phyloP scores from a whole-genome alignment of 2,329 filamentous ascomycete genomes.

The Calonectria naviculata region DNA sequence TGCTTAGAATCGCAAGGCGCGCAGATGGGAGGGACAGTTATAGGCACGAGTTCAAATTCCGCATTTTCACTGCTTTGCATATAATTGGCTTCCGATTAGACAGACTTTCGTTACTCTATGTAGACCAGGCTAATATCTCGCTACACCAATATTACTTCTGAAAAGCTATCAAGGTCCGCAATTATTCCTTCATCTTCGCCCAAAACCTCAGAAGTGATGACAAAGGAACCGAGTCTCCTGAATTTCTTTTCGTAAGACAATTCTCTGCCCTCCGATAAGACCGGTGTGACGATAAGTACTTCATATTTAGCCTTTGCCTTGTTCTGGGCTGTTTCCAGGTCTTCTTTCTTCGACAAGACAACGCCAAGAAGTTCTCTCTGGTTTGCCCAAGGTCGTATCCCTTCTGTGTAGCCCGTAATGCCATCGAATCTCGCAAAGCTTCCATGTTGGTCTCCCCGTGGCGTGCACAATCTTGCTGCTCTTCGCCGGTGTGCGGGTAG shows the following conservation, averaged over 20 bases:
- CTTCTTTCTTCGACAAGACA: not conserved
- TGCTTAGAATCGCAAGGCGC: too few species aligned
- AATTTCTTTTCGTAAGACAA: not conserved
- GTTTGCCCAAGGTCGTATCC: not conserved
- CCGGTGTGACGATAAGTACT: not conserved
- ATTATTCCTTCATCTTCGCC: not conserved
- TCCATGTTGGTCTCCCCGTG: not conserved
- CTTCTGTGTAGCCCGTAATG: not conserved
- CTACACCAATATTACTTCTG: not conserved
- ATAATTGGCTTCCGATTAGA: too few species aligned
- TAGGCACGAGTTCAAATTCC: too few species aligned
- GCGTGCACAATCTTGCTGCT: slow-evolving; percentile 14
- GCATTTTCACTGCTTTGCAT: too few species aligned
- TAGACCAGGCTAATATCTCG: too few species aligned
- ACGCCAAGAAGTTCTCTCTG: not conserved
- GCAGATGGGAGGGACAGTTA: too few species aligned
- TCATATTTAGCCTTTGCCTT: not conserved
- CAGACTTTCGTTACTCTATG: too few species aligned
- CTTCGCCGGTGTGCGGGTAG: not conserved
- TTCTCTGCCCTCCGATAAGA: too few species aligned
- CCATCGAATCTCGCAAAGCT: not conserved
- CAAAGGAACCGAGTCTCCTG: not conserved
- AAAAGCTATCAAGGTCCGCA: not conserved
- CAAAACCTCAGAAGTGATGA: not conserved
- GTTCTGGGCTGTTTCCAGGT: too few species aligned